Base-by-base conservation (phyloP, 495 filamentous ascomycete species). In the Hapsidospora chrysogenum region DNA sequence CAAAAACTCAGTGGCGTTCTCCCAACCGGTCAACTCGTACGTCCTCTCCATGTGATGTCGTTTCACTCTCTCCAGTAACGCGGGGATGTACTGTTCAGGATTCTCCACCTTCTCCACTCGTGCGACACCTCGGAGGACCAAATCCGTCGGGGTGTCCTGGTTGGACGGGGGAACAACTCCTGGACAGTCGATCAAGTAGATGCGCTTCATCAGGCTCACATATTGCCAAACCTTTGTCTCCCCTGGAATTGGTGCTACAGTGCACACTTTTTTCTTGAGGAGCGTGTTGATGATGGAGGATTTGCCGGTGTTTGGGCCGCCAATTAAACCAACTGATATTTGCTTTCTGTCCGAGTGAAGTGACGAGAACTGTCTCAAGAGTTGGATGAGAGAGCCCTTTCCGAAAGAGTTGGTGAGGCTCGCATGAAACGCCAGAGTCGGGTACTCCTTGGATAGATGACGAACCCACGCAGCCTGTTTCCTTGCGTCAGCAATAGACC, bases 221-320 rank as follows among this genome's bases (percentile, higher is more conserved):
- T 94, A 96, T 53, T 97, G 85, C 85, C 85, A 96, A 9, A 95
- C 78, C 59, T 94, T 97, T 38, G 86, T 96, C 54, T 85, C 80
- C 8, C 87, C 87, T 6, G 89, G 87, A 40, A 96, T 87, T 11
- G 89, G 89, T n/a, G 89, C 89, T 4, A 93, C 85, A 2, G 70
- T 89, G 55, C 85, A 80, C 22, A 94, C 85, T 42, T 86, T 82
- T 64, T 96, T 96, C 50, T 78, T 81, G 14, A 83, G 74, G 19
- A 94, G 64, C 9, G 84, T 85, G 55, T 94, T 94, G 60, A 94
- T 94, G 37, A 94, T 80, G 4, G 79, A 86, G 4, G 79, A 86
- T 51, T 94, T 95, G 43, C 86, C 86, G 3, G 80, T 76, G 45
- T 87, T 89, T 8, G 82, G 82, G 23, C 87, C 28, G 14, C 84